phyloP scores from a whole-genome alignment of 1,139 yeast genomes.

The Suhomyces choctaworum region DNA sequence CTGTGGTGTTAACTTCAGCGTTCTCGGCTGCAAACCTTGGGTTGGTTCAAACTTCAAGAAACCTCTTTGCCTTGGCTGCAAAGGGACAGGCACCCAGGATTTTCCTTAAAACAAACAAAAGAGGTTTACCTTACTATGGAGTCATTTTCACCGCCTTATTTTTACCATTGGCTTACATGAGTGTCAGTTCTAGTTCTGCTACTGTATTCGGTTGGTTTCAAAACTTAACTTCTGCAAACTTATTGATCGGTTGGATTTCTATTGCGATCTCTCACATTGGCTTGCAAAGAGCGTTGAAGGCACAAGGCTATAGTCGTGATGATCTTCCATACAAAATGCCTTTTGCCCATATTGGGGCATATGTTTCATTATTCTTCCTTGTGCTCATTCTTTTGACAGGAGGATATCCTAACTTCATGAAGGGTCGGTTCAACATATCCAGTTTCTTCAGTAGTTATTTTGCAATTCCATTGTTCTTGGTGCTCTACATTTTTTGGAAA shows the following conservation, averaged over 20 bases:
- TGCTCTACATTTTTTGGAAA: slow-evolving; percentile 31
- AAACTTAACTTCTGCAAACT: slow-evolving; percentile 25
- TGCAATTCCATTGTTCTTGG: slow-evolving; percentile 32
- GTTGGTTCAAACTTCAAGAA: slow-evolving; percentile 75
- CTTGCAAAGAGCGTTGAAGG: slow-evolving; percentile 36
- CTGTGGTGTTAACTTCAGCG: slow-evolving; percentile 24
- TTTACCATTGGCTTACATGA: slow-evolving; percentile 32
- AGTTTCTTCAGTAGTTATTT: slow-evolving; percentile 41
- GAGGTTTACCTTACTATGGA: slow-evolving; percentile 18
- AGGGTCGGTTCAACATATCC: slow-evolving; percentile 35
- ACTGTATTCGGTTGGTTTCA: slow-evolving; percentile 34
- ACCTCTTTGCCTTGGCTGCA: slow-evolving; percentile 76
- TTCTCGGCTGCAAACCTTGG: slow-evolving; percentile 34
- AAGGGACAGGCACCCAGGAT: slow-evolving; percentile 77
- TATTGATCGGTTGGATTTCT: slow-evolving; percentile 29
- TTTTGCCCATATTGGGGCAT: slow-evolving; percentile 31
- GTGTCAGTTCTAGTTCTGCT: slow-evolving; percentile 20
- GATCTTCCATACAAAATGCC: slow-evolving; percentile 35
- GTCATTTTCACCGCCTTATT: slow-evolving; percentile 27
- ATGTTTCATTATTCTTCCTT: slow-evolving; percentile 37
- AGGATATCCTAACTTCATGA: slow-evolving; percentile 40
- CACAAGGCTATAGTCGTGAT: slow-evolving; percentile 37
- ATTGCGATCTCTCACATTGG: slow-evolving; percentile 34
- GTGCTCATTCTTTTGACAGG: slow-evolving; percentile 37
- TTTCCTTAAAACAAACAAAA: slow-evolving; percentile 23